phyloP scores from a whole-genome alignment of 192 early-diverging fungal species.

The Umbelopsis sp. region DNA sequence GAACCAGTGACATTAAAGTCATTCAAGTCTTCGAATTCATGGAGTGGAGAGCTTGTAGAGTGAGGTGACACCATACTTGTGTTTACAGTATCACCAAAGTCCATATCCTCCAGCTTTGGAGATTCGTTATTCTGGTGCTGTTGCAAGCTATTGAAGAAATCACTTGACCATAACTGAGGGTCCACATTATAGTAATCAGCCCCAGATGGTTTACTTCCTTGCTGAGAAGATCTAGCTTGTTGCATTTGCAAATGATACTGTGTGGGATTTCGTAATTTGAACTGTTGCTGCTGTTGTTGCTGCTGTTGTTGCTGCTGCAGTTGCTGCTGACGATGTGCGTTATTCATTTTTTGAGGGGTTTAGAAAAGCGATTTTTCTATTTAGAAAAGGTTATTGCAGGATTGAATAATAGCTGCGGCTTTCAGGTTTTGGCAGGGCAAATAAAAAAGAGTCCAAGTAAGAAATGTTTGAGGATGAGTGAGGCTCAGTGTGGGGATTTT shows the following conservation, averaged over 20 bases:
- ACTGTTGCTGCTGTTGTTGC: background rate
- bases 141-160: conserved; percentile 13
- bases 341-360: background rate
- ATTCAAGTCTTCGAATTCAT: conserved; percentile 7
- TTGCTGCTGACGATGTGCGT: background rate
- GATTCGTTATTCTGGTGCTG: conserved; percentile 7
- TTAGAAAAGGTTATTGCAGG: background rate
- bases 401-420: conserved; percentile 10
- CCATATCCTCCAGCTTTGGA: conserved; percentile 11
- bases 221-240: background rate
- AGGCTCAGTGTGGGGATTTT: background rate
- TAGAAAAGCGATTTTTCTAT: too few relatives aligned
- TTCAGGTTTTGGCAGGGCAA: background rate
- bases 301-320: conserved; percentile 11
- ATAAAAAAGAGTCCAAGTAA: background rate
- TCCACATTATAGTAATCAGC: conserved; percentile 8
- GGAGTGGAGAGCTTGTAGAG: conserved; percentile 9
- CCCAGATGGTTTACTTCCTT: background rate
- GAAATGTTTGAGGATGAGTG: background rate
- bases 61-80: conserved; percentile 15
- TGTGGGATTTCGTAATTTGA: conserved; percentile 31
- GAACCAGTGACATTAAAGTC: conserved; percentile 5
- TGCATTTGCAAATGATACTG: conserved; percentile 27
- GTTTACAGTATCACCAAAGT: background rate
- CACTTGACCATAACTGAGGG: conserved; percentile 4